A percentile compares a stretch with the other conserved stretches of the same genome.
Evolutionary conservation across 495 filamentous ascomycete genomes (phyloP).

Genomic region (Aeminium ludgeri): DNA sequence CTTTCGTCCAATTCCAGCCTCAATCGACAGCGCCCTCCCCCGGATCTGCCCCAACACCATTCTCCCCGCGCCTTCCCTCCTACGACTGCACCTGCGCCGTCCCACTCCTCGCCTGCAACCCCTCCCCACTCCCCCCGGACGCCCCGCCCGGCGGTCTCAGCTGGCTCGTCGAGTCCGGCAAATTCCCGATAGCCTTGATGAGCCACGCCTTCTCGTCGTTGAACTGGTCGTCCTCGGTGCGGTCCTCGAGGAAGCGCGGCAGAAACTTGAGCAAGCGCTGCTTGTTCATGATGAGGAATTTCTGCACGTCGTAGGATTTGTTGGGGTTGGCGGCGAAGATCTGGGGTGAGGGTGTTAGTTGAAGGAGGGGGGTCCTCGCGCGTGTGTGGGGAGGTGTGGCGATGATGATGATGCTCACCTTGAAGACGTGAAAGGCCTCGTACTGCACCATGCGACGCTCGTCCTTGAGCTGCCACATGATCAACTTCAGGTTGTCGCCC

Average conservation of each 20-base stretch:
- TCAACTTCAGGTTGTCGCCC: slow-evolving; percentile 88
- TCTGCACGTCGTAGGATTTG: slow-evolving; percentile 84
- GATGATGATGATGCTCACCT: slow-evolving; percentile 34
- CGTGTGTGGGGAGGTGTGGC: neutral
- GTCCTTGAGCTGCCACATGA: slow-evolving; percentile 89
- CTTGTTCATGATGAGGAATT: slow-evolving; percentile 88
- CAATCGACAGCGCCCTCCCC: no score
- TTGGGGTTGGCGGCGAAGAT: slow-evolving; percentile 97
- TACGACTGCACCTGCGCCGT: slow-evolving; percentile 9
- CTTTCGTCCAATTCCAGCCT: no score
- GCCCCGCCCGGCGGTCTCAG: slow-evolving; percentile 1
- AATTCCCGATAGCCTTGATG: slow-evolving; percentile 62
- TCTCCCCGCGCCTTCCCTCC: no score
- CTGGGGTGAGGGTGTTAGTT: slow-evolving; percentile 21
- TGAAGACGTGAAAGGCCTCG: slow-evolving; percentile 98
- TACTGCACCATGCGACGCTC: slow-evolving; percentile 98
- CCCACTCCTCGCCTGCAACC: slow-evolving; percentile 1
- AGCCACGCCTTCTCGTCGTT: slow-evolving; percentile 93
- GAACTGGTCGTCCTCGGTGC: slow-evolving; percentile 96
- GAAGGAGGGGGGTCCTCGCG: neutral
- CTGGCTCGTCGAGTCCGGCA: slow-evolving; percentile 12
- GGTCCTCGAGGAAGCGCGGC: slow-evolving; percentile 79
- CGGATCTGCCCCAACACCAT: no score
- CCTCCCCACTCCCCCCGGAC: neutral
- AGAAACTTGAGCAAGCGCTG: slow-evolving; percentile 79